These are phyloP conservation scores for Aspergillus fijiensis DNA, from an alignment of 2,329 filamentous ascomycete species.

Conservation along the genomic window DNA sequence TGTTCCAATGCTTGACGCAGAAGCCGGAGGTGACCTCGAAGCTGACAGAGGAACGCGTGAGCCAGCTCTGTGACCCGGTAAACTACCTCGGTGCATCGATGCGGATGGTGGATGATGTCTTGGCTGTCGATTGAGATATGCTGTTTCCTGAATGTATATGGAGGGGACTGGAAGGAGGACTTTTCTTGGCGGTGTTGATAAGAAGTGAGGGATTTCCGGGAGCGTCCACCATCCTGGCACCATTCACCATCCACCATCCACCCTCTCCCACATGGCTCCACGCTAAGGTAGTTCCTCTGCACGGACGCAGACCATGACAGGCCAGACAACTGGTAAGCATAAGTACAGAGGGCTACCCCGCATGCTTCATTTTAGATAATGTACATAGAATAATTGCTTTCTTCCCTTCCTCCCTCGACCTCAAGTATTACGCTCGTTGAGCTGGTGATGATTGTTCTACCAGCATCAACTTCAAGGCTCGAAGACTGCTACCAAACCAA, in stretches of 20 bases:
- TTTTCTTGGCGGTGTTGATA: not conserved
- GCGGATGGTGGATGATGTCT: conserved; percentile 36
- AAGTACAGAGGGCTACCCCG: too few relatives aligned
- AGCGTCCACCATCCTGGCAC: not conserved
- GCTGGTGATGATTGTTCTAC: too few relatives aligned
- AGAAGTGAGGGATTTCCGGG: not conserved
- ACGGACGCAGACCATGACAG: too few relatives aligned
- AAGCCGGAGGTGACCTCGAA: conserved; percentile 44
- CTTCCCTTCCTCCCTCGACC: too few relatives aligned
- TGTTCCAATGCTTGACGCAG: conserved; percentile 46
- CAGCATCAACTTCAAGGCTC: too few relatives aligned
- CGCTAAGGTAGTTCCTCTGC: not conserved
- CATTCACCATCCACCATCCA: not conserved
- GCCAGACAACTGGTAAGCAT: too few relatives aligned
- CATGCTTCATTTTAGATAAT: too few relatives aligned
- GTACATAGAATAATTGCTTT: too few relatives aligned
- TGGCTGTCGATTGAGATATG: conserved; percentile 16
- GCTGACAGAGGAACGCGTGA: conserved; percentile 49
- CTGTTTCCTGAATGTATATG: not conserved
- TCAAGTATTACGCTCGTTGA: too few relatives aligned
- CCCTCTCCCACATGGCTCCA: not conserved
- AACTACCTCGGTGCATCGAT: conserved; percentile 44
- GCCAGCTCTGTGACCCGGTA: conserved; percentile 56
- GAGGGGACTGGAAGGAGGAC: not conserved
- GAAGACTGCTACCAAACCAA: too few relatives aligned